These are phyloP conservation scores for Friedmanniomyces simplex DNA, from an alignment of 495 filamentous ascomycete genomes.

Conservation along the genomic window DNA sequence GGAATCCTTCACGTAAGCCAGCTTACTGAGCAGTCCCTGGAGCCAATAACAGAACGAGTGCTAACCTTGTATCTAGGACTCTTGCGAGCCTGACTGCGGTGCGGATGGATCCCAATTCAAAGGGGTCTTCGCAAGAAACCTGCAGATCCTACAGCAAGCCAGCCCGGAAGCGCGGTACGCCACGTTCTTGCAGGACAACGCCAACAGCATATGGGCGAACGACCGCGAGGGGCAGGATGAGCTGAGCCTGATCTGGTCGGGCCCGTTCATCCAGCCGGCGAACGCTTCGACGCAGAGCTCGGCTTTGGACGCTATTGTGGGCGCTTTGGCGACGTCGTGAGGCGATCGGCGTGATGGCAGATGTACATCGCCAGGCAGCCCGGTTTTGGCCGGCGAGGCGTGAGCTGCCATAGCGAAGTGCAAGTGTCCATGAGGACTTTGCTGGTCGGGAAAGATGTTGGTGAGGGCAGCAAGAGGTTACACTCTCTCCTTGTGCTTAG, in stretches of 20 bases:
- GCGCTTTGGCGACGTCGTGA: conserved; percentile 40
- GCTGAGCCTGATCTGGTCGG: conserved; percentile 49
- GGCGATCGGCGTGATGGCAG: too few species aligned
- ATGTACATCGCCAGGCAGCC: too few species aligned
- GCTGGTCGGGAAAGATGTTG: too few species aligned
- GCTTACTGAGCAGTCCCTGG: not conserved
- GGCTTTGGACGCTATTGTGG: conserved; percentile 60
- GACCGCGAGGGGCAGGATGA: conserved; percentile 38
- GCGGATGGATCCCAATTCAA: conserved; percentile 61
- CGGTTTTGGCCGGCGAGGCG: too few species aligned
- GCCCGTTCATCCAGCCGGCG: conserved; percentile 39
- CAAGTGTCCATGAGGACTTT: too few species aligned
- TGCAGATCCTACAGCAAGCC: conserved; percentile 47
- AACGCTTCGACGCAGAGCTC: conserved; percentile 55
- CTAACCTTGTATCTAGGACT: conserved; percentile 30
- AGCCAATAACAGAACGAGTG: not conserved
- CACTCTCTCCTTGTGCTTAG: too few species aligned
- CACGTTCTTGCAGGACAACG: conserved; percentile 51
- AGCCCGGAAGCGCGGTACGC: conserved; percentile 43
- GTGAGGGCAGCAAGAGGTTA: too few species aligned
- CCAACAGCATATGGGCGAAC: conserved; percentile 57
- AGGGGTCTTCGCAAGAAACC: conserved; percentile 64
- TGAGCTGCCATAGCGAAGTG: too few species aligned
- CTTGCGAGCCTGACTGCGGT: conserved; percentile 58
- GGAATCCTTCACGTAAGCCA: conserved; percentile 44